Conservation (phyloP, 2,329 filamentous ascomycete genomes). For the Alternaria sp. region DNA sequence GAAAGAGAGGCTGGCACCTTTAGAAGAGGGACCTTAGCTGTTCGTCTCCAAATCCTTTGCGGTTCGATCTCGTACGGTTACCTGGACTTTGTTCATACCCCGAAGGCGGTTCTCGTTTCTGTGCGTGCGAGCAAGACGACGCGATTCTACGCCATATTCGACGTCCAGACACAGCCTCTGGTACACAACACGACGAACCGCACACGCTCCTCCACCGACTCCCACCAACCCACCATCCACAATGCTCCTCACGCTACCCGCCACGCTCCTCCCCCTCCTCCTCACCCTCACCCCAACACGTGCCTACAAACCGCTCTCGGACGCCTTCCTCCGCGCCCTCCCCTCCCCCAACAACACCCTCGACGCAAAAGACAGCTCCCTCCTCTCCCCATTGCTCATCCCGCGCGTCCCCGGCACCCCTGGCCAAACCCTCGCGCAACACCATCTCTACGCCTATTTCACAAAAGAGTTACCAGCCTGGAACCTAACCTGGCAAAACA, state of each 20-base stretch:
- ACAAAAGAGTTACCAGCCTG: slow-evolving; percentile 74
- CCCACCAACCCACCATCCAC: slow-evolving; percentile 11
- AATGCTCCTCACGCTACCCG: neutral
- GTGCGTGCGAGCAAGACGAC: neutral
- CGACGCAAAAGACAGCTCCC: slow-evolving; percentile 73
- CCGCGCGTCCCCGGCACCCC: slow-evolving; percentile 87
- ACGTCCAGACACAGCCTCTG: neutral
- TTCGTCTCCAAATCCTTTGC: neutral
- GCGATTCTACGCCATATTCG: neutral
- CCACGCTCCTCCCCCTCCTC: slow-evolving; percentile 18
- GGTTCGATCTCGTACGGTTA: neutral
- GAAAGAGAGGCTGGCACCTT: neutral
- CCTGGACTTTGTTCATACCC: neutral
- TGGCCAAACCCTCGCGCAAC: slow-evolving; percentile 73
- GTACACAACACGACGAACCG: neutral
- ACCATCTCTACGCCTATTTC: slow-evolving; percentile 88
- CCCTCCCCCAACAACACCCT: slow-evolving; percentile 77
- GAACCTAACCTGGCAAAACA: slow-evolving; percentile 85
- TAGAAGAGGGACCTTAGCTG: neutral
- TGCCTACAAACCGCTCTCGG: slow-evolving; percentile 70
- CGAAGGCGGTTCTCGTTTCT: neutral
- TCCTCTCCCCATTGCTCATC: slow-evolving; percentile 85
- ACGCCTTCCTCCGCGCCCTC: slow-evolving; percentile 73
- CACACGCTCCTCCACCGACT: neutral
- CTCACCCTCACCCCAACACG: slow-evolving; percentile 17